Evolutionary conservation across 2,329 filamentous ascomycete species (phyloP), one percentile per base, ranked within the genome.

Genomic region (Monosporascus sp.): DNA sequence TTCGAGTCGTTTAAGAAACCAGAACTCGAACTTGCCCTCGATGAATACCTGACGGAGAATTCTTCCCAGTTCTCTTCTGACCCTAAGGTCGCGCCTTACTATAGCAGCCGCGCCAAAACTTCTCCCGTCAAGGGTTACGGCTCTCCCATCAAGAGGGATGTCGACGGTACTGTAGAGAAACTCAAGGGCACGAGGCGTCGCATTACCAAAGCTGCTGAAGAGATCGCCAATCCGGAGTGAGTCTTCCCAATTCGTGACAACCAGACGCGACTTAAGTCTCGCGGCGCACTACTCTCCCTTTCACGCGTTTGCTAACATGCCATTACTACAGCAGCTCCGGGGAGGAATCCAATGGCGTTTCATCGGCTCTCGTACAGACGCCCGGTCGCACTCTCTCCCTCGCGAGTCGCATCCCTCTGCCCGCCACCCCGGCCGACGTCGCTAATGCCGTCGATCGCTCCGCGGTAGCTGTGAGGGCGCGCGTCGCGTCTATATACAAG

Each of bases 401-500:
- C 49, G 78, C 82, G 55, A 70, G 76, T 54, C 85, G 82, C 63
- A 81, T 91, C 50, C 82, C 86, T n/a, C 77, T 95, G 50, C 90
- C 90, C 22, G 85, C 90, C 8, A 91, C 90, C 2, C 91, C 91
- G 6, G 86, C 88, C 41, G 84, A 88, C 56, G 85, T 96, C 37
- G 88, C 87, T 40, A 78, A 87, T 60, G 85, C 83, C 58, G 85
- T 95, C 67, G 91, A 94, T 72, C 85, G 81, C 65, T 84, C 82
- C 56, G 84, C 86, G 8, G 68, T 84, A 45, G 81, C 81, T 17
- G 72, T 94, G 55, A 85, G 88, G 68, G 78, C 81, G 52, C 83
- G 86, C 68, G 82, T 87, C 59, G 74, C 77, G 40, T 79, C 82
- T 41, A 71, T 85, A 47, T 89, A 87, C 72, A 76, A 82, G 57